These are phyloP conservation scores for Rhytidiadelphus loreus DNA, from an alignment of 225 moss, liverwort and hornwort species.

Conservation along the genomic window DNA sequence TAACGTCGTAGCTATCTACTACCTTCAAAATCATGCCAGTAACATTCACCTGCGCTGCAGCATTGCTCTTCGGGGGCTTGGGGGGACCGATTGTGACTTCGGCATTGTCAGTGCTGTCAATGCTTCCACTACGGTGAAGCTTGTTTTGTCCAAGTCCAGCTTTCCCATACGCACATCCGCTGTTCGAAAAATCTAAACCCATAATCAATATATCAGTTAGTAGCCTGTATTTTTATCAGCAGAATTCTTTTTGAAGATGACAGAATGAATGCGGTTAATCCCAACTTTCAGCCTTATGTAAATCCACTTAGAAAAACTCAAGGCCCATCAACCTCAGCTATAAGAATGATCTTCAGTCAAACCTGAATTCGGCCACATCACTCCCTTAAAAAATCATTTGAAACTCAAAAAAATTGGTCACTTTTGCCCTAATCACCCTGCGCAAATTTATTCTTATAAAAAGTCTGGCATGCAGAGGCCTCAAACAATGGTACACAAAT, in stretches of 20 bases:
- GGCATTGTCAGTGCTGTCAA: constrained; percentile 67
- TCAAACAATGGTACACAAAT: neutral
- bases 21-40: neutral
- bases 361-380: neutral
- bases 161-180: constrained; percentile 38
- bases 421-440: neutral
- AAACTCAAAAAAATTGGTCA: neutral
- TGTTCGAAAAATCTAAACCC: constrained; percentile 40
- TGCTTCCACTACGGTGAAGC: constrained; percentile 67
- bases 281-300: neutral
- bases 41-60: constrained; percentile 78
- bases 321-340: neutral
- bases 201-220: neutral
- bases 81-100: constrained; percentile 58
- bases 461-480: neutral
- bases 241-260: neutral
- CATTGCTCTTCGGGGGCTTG: constrained; percentile 97
- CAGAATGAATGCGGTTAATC: neutral
- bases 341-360: neutral
- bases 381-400: neutral
- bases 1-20: neutral
- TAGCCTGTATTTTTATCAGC: neutral
- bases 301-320: neutral
- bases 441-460: neutral
- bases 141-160: constrained; percentile 60